These are phyloP conservation scores for Mucor velutinosus DNA, from an alignment of 371 early-diverging fungal genomes.

Conservation along the genomic window DNA sequence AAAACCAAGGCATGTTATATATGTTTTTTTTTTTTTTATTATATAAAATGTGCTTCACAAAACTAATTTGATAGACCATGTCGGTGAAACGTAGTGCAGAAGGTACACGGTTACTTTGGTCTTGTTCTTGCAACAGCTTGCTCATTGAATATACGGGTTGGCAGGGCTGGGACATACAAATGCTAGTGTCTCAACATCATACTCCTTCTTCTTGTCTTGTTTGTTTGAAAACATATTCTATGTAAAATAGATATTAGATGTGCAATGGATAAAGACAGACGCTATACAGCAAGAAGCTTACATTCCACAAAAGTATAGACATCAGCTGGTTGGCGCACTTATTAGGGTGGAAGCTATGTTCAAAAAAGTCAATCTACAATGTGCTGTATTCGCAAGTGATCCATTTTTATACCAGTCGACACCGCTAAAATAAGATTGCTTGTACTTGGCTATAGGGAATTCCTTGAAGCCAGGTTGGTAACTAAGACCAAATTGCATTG, in stretches of 20 bases:
- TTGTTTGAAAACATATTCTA: constrained; percentile 62
- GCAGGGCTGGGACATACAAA: constrained; percentile 56
- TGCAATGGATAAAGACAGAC: not conserved
- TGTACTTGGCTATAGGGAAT: constrained; percentile 56
- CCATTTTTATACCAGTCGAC: constrained; percentile 57
- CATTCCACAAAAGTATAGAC: constrained; percentile 68
- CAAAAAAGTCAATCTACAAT: constrained; percentile 15
- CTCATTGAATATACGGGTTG: constrained; percentile 53
- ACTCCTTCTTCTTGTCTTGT: constrained; percentile 37
- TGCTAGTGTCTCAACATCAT: constrained; percentile 34
- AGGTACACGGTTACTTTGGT: not conserved
- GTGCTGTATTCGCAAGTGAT: not conserved
- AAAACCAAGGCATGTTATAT: not conserved
- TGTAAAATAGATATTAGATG: not conserved
- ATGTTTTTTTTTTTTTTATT: not conserved
- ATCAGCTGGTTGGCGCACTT: constrained; percentile 65
- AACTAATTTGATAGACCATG: constrained; percentile 16
- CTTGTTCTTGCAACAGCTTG: not conserved
- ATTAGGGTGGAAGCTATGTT: constrained; percentile 68
- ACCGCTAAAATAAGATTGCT: constrained; percentile 62
- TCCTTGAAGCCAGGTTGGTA: constrained; percentile 64
- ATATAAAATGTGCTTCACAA: constrained; percentile 15
- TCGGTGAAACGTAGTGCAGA: constrained; percentile 18
- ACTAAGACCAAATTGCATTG: constrained; percentile 54
- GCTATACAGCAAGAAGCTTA: constrained; percentile 23